phyloP scores from a whole-genome alignment of 1,139 yeast genomes.

The Kurtzmaniella natalensis region DNA sequence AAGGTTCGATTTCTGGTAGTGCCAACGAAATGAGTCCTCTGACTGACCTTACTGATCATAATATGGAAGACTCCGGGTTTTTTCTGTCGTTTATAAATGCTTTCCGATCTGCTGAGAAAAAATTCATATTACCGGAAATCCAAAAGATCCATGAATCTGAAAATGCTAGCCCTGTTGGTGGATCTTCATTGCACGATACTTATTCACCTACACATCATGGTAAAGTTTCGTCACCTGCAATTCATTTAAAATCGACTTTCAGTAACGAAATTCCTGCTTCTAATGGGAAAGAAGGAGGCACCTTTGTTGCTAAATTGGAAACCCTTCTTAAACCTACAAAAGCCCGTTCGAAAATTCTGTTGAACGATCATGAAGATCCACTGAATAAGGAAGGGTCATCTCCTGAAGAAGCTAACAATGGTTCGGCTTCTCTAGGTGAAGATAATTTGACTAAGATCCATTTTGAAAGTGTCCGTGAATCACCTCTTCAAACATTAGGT shows the following conservation, averaged over 20 bases:
- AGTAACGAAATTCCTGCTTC: too few species aligned
- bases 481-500: slow-evolving; percentile 63
- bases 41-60: not conserved
- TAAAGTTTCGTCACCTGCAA: too few species aligned
- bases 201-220: too few species aligned
- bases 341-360: slow-evolving; percentile 9
- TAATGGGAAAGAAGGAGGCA: not conserved
- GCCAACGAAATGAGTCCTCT: not conserved
- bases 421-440: not conserved
- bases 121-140: too few species aligned
- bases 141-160: too few species aligned
- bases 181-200: too few species aligned
- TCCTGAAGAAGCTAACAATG: not conserved
- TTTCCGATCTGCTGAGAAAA: not conserved
- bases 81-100: not conserved
- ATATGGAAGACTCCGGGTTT: not conserved
- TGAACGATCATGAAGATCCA: slow-evolving; percentile 1
- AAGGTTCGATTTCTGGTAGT: not conserved
- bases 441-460: slow-evolving; percentile 25
- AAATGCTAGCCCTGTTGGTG: too few species aligned
- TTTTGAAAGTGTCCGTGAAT: slow-evolving; percentile 56
- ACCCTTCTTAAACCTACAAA: slow-evolving; percentile 14
- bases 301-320: slow-evolving; percentile 13
- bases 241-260: too few species aligned
- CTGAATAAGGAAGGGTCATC: slow-evolving; percentile 6